A percentile compares a stretch with the other conserved stretches of the same genome.
Conservation (phyloP, 306 rosid species). For the Argentina anserina region DNA sequence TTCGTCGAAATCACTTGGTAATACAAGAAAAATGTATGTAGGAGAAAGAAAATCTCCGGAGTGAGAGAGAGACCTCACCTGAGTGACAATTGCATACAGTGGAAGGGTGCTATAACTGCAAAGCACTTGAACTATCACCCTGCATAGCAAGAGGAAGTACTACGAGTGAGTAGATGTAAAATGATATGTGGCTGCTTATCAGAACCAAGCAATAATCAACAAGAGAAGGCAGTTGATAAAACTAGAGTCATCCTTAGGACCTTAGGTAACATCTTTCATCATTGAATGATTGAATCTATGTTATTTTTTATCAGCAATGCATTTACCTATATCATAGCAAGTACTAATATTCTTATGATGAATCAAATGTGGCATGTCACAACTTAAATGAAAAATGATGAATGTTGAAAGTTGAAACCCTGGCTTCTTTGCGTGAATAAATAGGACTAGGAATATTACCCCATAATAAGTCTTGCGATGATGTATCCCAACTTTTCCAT, state of each 20-base stretch:
- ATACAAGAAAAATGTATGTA: not conserved
- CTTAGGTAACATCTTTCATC: not conserved
- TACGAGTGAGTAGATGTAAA: not conserved
- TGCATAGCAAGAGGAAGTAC: conserved; percentile 22
- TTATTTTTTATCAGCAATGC: not conserved
- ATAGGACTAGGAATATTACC: conserved; percentile 40
- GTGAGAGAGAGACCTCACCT: conserved; percentile 41
- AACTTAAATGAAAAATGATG: not conserved
- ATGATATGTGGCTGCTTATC: not conserved
- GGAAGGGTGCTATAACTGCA: conserved; percentile 93
- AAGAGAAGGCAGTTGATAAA: not conserved
- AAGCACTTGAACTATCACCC: conserved; percentile 84
- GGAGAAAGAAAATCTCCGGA: not conserved
- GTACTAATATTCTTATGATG: not conserved
- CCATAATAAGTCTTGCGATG: conserved; percentile 73
- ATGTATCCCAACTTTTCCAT: conserved; percentile 65
- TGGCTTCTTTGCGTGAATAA: not conserved
- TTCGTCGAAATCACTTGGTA: not conserved
- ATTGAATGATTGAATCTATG: not conserved
- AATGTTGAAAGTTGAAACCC: not conserved
- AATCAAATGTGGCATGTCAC: not conserved
- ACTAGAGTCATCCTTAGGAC: not conserved
- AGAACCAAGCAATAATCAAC: not conserved
- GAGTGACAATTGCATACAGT: conserved; percentile 66
- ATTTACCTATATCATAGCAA: not conserved